These are phyloP conservation scores for Colletotrichum truncatum DNA, from an alignment of 2,329 filamentous ascomycete genomes.

Conservation along the genomic window DNA sequence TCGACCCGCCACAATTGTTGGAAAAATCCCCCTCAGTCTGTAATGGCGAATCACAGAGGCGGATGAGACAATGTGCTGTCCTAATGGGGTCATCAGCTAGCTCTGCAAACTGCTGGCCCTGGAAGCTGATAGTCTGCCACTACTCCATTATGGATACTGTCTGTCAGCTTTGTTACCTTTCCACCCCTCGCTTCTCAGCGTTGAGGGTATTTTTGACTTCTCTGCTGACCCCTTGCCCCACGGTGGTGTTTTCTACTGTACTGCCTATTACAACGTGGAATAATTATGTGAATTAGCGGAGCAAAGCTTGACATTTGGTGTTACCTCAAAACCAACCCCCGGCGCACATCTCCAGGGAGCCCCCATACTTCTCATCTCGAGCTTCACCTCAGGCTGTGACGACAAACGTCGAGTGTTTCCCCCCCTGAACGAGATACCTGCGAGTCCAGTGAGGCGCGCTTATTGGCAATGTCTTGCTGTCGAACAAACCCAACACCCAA, in stretches of 20 bases:
- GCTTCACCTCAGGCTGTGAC: conserved; percentile 19
- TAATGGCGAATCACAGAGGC: conserved; percentile 12
- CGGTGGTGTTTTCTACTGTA: no score
- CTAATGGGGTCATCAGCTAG: conserved; percentile 1
- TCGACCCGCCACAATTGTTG: no score
- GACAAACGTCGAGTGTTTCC: conserved; percentile 9
- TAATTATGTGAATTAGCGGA: not conserved
- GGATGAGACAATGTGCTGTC: conserved; percentile 17
- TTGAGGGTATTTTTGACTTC: no score
- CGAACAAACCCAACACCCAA: conserved; percentile 2
- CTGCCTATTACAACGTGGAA: not conserved
- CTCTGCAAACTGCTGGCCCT: not conserved
- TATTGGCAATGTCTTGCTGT: no score
- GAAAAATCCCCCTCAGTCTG: no score
- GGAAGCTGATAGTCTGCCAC: not conserved
- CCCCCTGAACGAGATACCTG: no score
- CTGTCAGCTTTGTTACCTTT: not conserved
- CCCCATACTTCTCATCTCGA: not conserved
- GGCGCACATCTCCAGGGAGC: not conserved
- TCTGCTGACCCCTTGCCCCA: not conserved
- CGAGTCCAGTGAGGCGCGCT: no score
- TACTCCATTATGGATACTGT: no score
- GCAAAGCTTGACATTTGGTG: not conserved
- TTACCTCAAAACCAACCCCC: not conserved
- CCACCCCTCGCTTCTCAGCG: not conserved